phyloP scores from a whole-genome alignment of 371 early-diverging fungal species.

The Rhizomucor miehei region DNA sequence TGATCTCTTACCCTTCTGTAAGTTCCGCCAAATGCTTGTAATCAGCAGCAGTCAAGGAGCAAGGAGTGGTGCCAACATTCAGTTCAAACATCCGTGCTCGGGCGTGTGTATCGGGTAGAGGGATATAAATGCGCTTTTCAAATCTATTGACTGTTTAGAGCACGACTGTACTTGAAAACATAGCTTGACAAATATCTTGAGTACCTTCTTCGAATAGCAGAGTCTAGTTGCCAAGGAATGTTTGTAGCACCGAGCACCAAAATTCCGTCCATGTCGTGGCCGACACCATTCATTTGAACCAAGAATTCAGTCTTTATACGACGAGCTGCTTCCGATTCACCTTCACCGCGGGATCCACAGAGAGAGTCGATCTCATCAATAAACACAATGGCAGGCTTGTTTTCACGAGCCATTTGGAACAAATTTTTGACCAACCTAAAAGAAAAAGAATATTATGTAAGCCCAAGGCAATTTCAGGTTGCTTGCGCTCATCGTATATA shows the following conservation, averaged over 20 bases:
- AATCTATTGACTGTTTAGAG: conserved; percentile 60
- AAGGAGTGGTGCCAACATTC: conserved; percentile 89
- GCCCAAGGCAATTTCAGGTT: too few species aligned
- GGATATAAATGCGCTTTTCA: conserved; percentile 96
- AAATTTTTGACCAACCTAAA: conserved; percentile 81
- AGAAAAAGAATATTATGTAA: too few species aligned
- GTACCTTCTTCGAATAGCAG: conserved; percentile 89
- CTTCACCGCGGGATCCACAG: conserved; percentile 92
- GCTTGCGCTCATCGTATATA: too few species aligned
- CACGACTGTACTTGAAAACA: neutral
- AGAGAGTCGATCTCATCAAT: conserved; percentile 99
- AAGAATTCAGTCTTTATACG: conserved; percentile 93
- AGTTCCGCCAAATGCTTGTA: conserved; percentile 71
- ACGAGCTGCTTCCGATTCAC: conserved; percentile 92
- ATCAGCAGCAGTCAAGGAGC: conserved; percentile 68
- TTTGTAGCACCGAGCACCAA: conserved; percentile 96
- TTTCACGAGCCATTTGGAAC: conserved; percentile 92
- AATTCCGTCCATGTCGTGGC: conserved; percentile 90
- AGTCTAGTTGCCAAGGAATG: conserved; percentile 95
- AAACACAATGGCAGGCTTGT: conserved; percentile 94
- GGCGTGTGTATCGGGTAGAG: conserved; percentile 87
- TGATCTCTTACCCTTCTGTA: conserved; percentile 73
- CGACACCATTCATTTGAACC: conserved; percentile 98
- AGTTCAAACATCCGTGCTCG: conserved; percentile 90
- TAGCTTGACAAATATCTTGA: neutral